A percentile compares a stretch with the other conserved stretches of the same genome.
These are phyloP conservation scores for Dicorynia guianensis DNA, from an alignment of 306 rosid species.

Conservation along the genomic window DNA sequence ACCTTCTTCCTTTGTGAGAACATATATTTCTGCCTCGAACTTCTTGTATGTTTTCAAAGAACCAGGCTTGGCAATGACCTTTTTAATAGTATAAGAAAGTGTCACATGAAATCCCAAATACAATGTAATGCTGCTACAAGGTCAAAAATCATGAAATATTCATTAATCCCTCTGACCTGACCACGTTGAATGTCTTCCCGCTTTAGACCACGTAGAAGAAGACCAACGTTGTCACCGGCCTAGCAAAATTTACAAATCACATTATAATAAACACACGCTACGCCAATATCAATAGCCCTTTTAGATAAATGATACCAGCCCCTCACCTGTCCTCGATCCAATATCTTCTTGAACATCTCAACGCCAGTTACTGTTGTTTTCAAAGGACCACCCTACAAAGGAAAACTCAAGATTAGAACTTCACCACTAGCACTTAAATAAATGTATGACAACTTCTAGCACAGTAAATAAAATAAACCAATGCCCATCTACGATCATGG, in stretches of 20 bases:
- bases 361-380: conserved; percentile 97
- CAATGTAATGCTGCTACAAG: conserved; percentile 15
- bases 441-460: conserved; percentile 11
- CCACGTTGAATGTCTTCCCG: conserved; percentile 98
- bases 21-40: conserved; percentile 97
- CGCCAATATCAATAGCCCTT: conserved; percentile 30
- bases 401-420: conserved; percentile 37
- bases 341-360: conserved; percentile 98
- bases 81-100: conserved; percentile 9
- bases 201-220: conserved; percentile 97
- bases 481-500: conserved; percentile 27
- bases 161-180: conserved; percentile 65
- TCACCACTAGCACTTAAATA: conserved; percentile 1
- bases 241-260: conserved; percentile 44
- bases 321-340: conserved; percentile 96
- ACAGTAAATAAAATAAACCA: conserved; percentile 9
- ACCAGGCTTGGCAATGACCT: conserved; percentile 98
- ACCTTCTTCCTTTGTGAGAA: conserved; percentile 98
- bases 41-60: conserved; percentile 76
- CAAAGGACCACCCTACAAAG: conserved; percentile 73
- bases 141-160: conserved; percentile 12
- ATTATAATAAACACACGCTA: conserved; percentile 29
- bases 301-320: conserved; percentile 28
- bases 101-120: neutral
- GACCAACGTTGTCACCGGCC: conserved; percentile 99